Conservation (phyloP, 495 filamentous ascomycete genomes). For the Aspergillus sclerotiicarbonarius region DNA sequence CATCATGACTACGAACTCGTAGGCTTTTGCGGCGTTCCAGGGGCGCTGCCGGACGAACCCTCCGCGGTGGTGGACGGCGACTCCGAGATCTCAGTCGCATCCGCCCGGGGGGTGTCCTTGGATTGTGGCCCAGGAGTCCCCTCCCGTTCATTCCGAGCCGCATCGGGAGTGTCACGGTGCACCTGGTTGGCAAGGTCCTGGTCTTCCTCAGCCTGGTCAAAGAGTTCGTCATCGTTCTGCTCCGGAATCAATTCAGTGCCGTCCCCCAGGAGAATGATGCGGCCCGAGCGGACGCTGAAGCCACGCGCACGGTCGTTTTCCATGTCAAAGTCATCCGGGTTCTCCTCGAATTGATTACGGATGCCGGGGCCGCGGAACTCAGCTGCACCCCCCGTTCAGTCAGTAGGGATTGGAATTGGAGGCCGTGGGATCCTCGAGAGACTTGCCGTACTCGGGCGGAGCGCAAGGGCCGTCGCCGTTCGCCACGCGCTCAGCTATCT, state of each 20-base stretch:
- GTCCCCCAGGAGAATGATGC: conserved; percentile 92
- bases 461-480: conserved; percentile 98
- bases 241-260: conserved; percentile 86
- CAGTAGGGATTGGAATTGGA: conserved; percentile 46
- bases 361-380: conserved; percentile 85
- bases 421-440: conserved; percentile 48
- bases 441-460: conserved; percentile 98
- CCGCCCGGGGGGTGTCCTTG: conserved; percentile 26
- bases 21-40: conserved; percentile 29
- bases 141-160: conserved; percentile 50
- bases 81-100: conserved; percentile 41
- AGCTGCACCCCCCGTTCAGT: conserved; percentile 61
- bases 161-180: conserved; percentile 38
- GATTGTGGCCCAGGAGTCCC: conserved; percentile 56
- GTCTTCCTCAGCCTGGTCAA: conserved; percentile 81
- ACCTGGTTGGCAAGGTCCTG: conserved; percentile 65
- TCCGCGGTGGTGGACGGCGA: conserved; percentile 49
- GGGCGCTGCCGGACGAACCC: no score
- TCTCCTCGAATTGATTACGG: conserved; percentile 90
- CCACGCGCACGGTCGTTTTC: conserved; percentile 66
- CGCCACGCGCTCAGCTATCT: conserved; percentile 89
- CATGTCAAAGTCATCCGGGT: conserved; percentile 86
- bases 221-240: conserved; percentile 85
- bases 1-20: conserved; percentile 26
- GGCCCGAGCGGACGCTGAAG: conserved; percentile 63